Conservation (phyloP, 2,329 filamentous ascomycete species). For the Alternaria hordeiaustralica region DNA sequence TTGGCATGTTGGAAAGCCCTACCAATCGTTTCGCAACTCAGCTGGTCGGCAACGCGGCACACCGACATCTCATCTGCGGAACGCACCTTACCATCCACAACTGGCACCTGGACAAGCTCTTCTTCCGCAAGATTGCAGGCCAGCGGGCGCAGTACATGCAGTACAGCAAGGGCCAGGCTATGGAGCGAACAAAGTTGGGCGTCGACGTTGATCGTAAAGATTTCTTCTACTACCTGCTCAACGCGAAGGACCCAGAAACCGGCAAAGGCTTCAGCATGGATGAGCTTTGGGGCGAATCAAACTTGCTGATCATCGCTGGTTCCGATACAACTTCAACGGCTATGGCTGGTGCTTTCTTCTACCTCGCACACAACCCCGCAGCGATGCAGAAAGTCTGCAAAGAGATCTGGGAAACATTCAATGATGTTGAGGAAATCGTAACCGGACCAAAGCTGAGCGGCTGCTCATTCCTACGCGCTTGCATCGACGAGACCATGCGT, state of each 20-base stretch:
- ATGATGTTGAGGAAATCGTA: conserved; percentile 48
- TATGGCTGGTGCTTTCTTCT: conserved; percentile 52
- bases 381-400: conserved; percentile 41
- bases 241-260: conserved; percentile 56
- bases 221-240: conserved; percentile 57
- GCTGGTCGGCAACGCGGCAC: conserved; percentile 53
- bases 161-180: conserved; percentile 52
- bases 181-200: conserved; percentile 52
- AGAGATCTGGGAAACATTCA: conserved; percentile 44
- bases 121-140: conserved; percentile 54
- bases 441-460: conserved; percentile 41
- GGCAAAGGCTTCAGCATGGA: conserved; percentile 52
- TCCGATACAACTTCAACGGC: conserved; percentile 55
- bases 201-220: conserved; percentile 52
- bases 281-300: conserved; percentile 59
- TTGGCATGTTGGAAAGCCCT: conserved; percentile 52
- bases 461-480: conserved; percentile 47
- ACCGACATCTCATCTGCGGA: conserved; percentile 54
- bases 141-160: conserved; percentile 52
- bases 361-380: conserved; percentile 50
- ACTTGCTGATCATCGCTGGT: conserved; percentile 58
- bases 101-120: conserved; percentile 52
- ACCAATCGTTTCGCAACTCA: conserved; percentile 52
- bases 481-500: conserved; percentile 52
- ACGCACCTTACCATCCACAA: conserved; percentile 53